Conservation (phyloP, 257 asterid genomes). For the Thymus mandschuricus region DNA sequence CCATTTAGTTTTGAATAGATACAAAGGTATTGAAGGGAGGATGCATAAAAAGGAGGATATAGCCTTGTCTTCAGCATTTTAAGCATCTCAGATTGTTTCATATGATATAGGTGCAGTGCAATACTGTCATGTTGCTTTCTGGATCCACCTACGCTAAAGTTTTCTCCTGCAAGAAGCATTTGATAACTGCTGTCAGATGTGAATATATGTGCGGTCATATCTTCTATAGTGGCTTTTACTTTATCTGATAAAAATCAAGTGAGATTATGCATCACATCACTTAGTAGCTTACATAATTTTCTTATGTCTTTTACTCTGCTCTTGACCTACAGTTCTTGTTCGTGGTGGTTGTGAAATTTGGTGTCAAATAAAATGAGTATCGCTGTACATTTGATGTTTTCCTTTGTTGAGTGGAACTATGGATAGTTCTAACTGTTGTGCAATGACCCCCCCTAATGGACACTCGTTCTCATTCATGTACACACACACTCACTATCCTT, state of each 20-base stretch:
- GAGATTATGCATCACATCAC: not conserved
- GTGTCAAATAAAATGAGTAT: slow-evolving; percentile 1
- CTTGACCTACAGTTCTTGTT: not conserved
- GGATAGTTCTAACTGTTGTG: not conserved
- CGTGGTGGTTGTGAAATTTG: not conserved
- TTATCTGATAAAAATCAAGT: not conserved
- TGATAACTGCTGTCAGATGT: slow-evolving; percentile 3
- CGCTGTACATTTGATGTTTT: not conserved
- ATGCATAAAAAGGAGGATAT: not conserved
- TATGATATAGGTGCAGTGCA: not conserved
- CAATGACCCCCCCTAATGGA: not conserved
- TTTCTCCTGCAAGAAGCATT: not conserved
- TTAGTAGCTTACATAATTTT: not conserved
- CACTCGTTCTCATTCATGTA: not conserved
- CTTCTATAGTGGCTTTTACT: slow-evolving; percentile 6
- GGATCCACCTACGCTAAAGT: not conserved
- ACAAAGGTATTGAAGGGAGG: not conserved
- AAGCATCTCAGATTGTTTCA: slow-evolving; percentile 6
- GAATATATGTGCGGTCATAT: not conserved
- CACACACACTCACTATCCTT: not conserved
- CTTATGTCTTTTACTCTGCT: not conserved
- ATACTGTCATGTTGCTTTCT: not conserved
- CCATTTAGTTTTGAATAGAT: no score
- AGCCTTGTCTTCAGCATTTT: slow-evolving; percentile 6
- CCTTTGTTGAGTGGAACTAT: not conserved